phyloP scores from a whole-genome alignment of 805 yeast genomes.

The Danielozyma ontarioensis region DNA sequence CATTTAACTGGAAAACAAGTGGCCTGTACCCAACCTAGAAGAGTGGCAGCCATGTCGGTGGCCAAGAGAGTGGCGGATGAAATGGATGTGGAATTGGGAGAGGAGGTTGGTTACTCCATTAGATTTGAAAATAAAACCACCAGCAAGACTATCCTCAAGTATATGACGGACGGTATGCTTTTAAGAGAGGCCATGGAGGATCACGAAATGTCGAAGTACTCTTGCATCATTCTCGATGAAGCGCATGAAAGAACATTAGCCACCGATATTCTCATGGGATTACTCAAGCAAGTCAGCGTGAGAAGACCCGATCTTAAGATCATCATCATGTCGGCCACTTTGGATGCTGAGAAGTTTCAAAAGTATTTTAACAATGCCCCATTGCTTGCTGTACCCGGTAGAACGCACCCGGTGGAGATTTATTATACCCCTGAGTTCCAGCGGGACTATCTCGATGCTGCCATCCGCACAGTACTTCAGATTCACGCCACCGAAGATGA shows the following conservation, averaged over 20 bases:
- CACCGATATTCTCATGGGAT: constrained; percentile 95
- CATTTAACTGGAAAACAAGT: constrained; percentile 78
- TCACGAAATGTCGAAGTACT: constrained; percentile 71
- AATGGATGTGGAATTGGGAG: constrained; percentile 89
- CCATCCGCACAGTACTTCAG: constrained; percentile 90
- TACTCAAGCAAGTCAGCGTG: constrained; percentile 72
- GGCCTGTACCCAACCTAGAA: constrained; percentile 95
- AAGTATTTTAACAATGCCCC: constrained; percentile 88
- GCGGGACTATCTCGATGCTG: constrained; percentile 90
- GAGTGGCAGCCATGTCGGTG: constrained; percentile 99
- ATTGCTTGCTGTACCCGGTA: constrained; percentile 91
- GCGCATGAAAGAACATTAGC: constrained; percentile 98
- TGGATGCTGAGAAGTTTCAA: constrained; percentile 96
- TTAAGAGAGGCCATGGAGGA: constrained; percentile 97
- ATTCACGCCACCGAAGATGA: constrained; percentile 95
- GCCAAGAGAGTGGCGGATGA: constrained; percentile 97
- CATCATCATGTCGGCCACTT: constrained; percentile 95
- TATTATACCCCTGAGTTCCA: constrained; percentile 97
- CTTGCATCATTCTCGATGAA: constrained; percentile 92
- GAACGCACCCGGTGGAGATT: constrained; percentile 96
- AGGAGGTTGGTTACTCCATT: constrained; percentile 91
- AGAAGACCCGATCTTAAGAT: constrained; percentile 87
- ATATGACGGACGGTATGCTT: constrained; percentile 99
- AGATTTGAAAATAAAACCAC: constrained; percentile 90
- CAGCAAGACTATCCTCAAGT: constrained; percentile 75